Percentiles rank a stretch among this genome's conserved stretches.
These are phyloP conservation scores for Pichia nanzhaoensis DNA, from an alignment of 805 yeast genomes.

Conservation along the genomic window DNA sequence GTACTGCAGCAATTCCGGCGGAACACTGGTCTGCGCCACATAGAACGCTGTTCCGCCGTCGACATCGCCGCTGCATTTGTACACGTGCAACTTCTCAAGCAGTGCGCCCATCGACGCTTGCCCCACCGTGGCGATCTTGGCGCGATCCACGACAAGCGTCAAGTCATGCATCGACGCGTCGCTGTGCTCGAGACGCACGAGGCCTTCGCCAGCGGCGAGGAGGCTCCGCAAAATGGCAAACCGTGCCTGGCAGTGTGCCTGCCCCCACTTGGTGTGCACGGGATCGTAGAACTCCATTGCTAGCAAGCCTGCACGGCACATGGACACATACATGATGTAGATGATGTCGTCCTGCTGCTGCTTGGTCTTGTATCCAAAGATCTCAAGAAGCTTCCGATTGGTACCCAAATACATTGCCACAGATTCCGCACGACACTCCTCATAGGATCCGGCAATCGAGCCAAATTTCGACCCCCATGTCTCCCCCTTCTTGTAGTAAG, in stretches of 20 bases:
- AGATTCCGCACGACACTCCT: conserved; percentile 89
- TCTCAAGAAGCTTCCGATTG: conserved; percentile 56
- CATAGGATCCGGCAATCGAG: conserved; percentile 76
- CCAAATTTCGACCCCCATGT: conserved; percentile 91
- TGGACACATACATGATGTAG: conserved; percentile 62
- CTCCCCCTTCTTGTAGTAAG: conserved; percentile 73
- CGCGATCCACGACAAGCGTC: conserved; percentile 48
- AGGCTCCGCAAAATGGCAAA: conserved; percentile 76
- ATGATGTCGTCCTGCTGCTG: conserved; percentile 59
- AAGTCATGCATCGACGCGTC: conserved; percentile 50
- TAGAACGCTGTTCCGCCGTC: conserved; percentile 58
- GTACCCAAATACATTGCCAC: conserved; percentile 79
- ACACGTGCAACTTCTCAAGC: conserved; percentile 66
- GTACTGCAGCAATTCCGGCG: conserved; percentile 53
- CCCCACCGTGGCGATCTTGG: conserved; percentile 62
- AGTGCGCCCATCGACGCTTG: conserved; percentile 68
- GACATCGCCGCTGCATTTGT: conserved; percentile 71
- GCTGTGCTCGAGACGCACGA: conserved; percentile 48
- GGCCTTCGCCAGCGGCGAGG: conserved; percentile 53
- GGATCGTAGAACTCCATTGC: conserved; percentile 90
- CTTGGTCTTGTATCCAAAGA: conserved; percentile 58
- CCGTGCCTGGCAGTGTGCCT: conserved; percentile 91
- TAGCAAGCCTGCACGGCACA: conserved; percentile 83
- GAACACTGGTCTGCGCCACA: conserved; percentile 60
- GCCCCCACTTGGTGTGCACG: conserved; percentile 77